These are phyloP conservation scores for Amoeboaphelidium occidentale DNA, from an alignment of 371 early-diverging fungal species.

Conservation along the genomic window DNA sequence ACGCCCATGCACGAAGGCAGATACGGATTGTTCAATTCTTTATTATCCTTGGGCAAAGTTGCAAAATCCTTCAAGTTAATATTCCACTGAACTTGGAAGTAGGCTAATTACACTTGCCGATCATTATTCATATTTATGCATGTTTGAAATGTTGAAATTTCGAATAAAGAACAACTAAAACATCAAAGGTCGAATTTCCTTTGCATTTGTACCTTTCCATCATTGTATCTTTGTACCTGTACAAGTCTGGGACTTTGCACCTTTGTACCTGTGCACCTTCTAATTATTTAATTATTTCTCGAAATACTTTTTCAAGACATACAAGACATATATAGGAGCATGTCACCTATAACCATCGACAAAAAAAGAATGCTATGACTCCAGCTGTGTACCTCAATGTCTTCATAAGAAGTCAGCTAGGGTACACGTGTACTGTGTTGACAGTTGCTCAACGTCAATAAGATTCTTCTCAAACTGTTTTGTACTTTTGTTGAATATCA, in stretches of 20 bases:
- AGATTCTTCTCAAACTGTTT: not conserved
- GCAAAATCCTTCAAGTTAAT: too few relatives aligned
- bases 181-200: too few relatives aligned
- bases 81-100: too few relatives aligned
- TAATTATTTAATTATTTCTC: not conserved
- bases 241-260: not conserved
- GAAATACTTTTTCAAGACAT: not conserved
- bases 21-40: too few relatives aligned
- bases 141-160: too few relatives aligned
- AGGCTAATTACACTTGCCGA: too few relatives aligned
- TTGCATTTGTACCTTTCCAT: not conserved
- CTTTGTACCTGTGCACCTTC: not conserved
- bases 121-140: too few relatives aligned
- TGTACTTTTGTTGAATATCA: not conserved
- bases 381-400: not conserved
- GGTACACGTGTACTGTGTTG: not conserved
- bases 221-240: not conserved
- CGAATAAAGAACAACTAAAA: too few relatives aligned
- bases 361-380: not conserved
- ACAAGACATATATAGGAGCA: not conserved
- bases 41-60: too few relatives aligned
- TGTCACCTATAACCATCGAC: not conserved
- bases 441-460: not conserved
- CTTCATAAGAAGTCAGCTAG: not conserved
- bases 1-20: too few relatives aligned